Percentiles rank a stretch among this genome's conserved stretches.
These are phyloP conservation scores for Westerdykella aurantiaca DNA, from an alignment of 2,329 filamentous ascomycete species.

Conservation along the genomic window DNA sequence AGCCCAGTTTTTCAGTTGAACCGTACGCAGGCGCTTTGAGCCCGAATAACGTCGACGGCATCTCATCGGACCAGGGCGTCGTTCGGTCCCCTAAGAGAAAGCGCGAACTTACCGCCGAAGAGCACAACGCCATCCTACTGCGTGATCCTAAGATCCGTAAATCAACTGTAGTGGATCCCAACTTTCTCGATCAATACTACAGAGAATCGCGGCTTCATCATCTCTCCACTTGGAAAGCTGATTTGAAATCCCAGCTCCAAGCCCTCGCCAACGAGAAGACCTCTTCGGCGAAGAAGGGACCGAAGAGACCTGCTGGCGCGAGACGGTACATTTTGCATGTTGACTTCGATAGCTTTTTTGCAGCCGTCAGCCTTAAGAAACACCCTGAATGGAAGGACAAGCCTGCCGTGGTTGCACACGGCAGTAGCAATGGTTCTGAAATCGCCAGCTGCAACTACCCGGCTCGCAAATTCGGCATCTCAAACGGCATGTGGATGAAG, in stretches of 20 bases:
- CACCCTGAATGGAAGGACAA: constrained; percentile 70
- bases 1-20: constrained; percentile 12
- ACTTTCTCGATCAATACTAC: constrained; percentile 92
- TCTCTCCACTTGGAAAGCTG: constrained; percentile 92
- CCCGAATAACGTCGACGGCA: constrained; percentile 1
- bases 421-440: constrained; percentile 77
- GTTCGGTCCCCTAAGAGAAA: constrained; percentile 8
- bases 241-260: constrained; percentile 85
- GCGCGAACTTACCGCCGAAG: constrained; percentile 69
- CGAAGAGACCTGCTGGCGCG: constrained; percentile 55
- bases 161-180: constrained; percentile 84
- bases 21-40: background rate
- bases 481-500: constrained; percentile 99
- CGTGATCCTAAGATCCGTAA: constrained; percentile 80
- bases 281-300: constrained; percentile 45
- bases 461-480: constrained; percentile 77
- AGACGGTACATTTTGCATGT: constrained; percentile 88
- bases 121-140: constrained; percentile 82
- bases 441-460: constrained; percentile 98
- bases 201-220: constrained; percentile 93
- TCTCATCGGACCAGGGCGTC: background rate
- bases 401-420: constrained; percentile 84
- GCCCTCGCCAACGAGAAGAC: constrained; percentile 66
- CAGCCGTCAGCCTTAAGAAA: constrained; percentile 78
- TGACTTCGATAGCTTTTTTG: constrained; percentile 98